phyloP scores from a whole-genome alignment of 345 rosid species.

The Syzygium oleosum region DNA sequence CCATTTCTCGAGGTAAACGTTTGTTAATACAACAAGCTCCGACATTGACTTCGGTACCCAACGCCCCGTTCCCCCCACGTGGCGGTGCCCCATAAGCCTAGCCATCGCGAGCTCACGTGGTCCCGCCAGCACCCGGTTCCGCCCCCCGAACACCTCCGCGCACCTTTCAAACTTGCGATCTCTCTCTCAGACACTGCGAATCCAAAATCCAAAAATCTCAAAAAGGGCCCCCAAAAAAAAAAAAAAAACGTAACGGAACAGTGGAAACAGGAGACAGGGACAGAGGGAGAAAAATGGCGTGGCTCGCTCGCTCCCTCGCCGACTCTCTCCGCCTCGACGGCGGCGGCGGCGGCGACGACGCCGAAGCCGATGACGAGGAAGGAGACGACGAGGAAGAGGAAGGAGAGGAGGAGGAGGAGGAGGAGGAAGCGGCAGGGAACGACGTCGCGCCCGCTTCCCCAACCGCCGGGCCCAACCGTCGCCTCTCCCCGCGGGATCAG shows the following conservation, averaged over 20 bases:
- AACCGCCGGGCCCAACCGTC: conserved; percentile 1
- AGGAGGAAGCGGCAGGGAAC: conserved; percentile 1
- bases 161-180: neutral
- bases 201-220: neutral
- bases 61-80: neutral
- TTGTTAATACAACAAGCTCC: neutral
- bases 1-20: neutral
- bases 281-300: conserved; percentile 37
- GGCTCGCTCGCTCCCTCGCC: conserved; percentile 81
- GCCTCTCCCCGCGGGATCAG: conserved; percentile 1
- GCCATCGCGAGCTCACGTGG: neutral
- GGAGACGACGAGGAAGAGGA: neutral
- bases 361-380: conserved; percentile 18
- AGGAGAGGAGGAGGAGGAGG: neutral
- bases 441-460: conserved; percentile 13
- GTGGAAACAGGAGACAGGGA: neutral
- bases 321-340: conserved; percentile 73
- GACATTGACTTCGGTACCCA: neutral
- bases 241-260: neutral
- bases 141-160: neutral
- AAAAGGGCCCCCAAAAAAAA: neutral
- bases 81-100: neutral
- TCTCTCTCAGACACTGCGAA: neutral
- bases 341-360: conserved; percentile 33
- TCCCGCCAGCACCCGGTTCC: neutral